These are phyloP conservation scores for Erysimum cheiranthoides DNA, from an alignment of 345 rosid genomes.

Conservation along the genomic window DNA sequence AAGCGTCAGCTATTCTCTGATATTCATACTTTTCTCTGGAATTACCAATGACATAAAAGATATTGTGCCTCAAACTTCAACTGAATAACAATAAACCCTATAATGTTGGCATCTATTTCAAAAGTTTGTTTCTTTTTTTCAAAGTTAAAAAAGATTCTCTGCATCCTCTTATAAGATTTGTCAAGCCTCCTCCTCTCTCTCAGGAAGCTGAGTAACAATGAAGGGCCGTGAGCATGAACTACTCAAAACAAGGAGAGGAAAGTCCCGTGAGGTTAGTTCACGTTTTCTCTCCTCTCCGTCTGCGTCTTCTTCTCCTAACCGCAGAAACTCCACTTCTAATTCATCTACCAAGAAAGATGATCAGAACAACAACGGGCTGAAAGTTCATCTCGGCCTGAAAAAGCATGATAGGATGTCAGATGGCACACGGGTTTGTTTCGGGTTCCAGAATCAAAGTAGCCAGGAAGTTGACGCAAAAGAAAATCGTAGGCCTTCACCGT, in stretches of 20 bases:
- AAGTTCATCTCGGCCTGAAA: slow-evolving; percentile 26
- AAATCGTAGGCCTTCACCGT: slow-evolving; percentile 51
- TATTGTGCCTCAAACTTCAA: slow-evolving; percentile 22
- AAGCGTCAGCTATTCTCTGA: slow-evolving; percentile 22
- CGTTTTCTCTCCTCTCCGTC: slow-evolving; percentile 64
- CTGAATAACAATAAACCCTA: slow-evolving; percentile 30
- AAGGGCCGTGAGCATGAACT: slow-evolving; percentile 49
- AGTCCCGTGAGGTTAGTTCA: slow-evolving; percentile 68
- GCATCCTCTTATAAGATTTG: slow-evolving; percentile 19
- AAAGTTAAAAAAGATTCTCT: slow-evolving; percentile 25
- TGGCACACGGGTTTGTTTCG: slow-evolving; percentile 10
- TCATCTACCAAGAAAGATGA: slow-evolving; percentile 47
- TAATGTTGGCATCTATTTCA: slow-evolving; percentile 58
- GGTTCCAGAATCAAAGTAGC: slow-evolving; percentile 30
- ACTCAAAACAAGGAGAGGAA: slow-evolving; percentile 53
- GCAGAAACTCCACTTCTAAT: slow-evolving; percentile 47
- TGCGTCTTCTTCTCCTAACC: slow-evolving; percentile 48
- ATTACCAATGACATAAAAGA: not conserved
- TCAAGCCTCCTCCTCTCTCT: slow-evolving; percentile 15
- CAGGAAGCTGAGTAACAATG: slow-evolving; percentile 47
- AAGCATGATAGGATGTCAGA: slow-evolving; percentile 32
- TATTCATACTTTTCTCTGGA: not conserved
- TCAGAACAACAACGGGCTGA: not conserved
- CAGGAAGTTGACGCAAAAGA: slow-evolving; percentile 48
- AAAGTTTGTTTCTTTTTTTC: slow-evolving; percentile 52